Conservation (phyloP, 2,329 filamentous ascomycete species). For the Tolypocladium tropicale region DNA sequence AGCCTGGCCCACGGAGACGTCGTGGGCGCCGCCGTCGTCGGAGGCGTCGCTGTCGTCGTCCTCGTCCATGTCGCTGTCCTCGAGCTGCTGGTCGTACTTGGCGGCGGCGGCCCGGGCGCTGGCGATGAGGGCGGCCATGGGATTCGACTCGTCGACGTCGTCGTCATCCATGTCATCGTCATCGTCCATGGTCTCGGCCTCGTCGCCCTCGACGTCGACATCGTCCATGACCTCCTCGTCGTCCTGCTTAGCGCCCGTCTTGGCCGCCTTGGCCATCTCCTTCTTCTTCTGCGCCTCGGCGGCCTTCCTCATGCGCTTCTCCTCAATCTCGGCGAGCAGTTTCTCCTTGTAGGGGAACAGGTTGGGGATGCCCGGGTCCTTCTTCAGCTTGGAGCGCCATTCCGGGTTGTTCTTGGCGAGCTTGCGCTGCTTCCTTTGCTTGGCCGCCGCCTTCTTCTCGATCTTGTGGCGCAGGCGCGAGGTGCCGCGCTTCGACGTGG, state of each 20-base stretch:
- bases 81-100: slow-evolving; percentile 58
- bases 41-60: slow-evolving; percentile 28
- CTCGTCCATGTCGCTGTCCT: slow-evolving; percentile 48
- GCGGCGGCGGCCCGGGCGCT: slow-evolving; percentile 71
- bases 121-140: slow-evolving; percentile 84
- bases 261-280: slow-evolving; percentile 61
- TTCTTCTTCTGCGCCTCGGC: slow-evolving; percentile 64
- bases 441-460: slow-evolving; percentile 79
- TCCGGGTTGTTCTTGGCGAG: slow-evolving; percentile 90
- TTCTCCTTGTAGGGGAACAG: slow-evolving; percentile 97
- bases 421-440: slow-evolving; percentile 86
- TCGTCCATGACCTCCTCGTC: slow-evolving; percentile 32
- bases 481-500: slow-evolving; percentile 84
- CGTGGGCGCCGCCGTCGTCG: slow-evolving; percentile 45
- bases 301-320: slow-evolving; percentile 68
- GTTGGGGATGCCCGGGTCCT: slow-evolving; percentile 96
- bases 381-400: slow-evolving; percentile 93
- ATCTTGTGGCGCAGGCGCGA: slow-evolving; percentile 93
- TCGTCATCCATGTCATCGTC: slow-evolving; percentile 40
- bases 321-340: slow-evolving; percentile 88
- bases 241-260: slow-evolving; percentile 36
- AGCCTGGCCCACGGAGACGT: slow-evolving; percentile 40
- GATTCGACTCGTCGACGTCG: slow-evolving; percentile 63
- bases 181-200: slow-evolving; percentile 38
- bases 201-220: slow-evolving; percentile 34